Base-by-base conservation (phyloP, 495 filamentous ascomycete species). In the Penicillium flavigenum region DNA sequence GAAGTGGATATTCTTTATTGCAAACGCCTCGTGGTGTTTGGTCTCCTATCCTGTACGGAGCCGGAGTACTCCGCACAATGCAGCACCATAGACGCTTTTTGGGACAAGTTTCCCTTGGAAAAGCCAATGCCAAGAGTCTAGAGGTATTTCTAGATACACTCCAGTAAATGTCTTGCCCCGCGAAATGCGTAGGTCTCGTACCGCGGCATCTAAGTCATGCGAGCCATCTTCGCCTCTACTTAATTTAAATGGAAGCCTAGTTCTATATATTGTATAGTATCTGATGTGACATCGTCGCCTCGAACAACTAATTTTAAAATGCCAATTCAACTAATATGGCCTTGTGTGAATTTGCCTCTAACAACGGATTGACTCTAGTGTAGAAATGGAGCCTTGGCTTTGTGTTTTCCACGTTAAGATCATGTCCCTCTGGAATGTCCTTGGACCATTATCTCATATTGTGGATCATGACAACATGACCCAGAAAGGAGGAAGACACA, bases 311-410 rank as follows among this genome's bases (percentile, higher is more conserved):
- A 19, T 36, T 46, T 19, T 14, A 20, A 46, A 36, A 26, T 12
- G 14, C 17, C 1, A 46, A 26, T 34, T 41, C 49, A 16, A 36
- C 49, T 42, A 42, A 11, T 10, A 54, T 47, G 19, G 43, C 4
- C 16, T 34, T 11, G 16, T 16, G 51, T 26, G n/a, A 17, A 10
- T 39, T 55, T 38, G 53, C 20, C 43, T 12, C 53, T 29, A 47
- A 47, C 17, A 47, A 12, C 34, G 14, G n/a, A 19, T 47, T 47
- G 9, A 53, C 38, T 29, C 32, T 47, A 47, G 53, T 38, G 53
- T 47, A 41, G 27, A 14, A 14, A 19, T 19, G 2, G 11, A 53
- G 51, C 11, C 44, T 55, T 29, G 34, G 44, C 22, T 45, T n/a
- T 26, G 19, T 14, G 12, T 11, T 26, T 26, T 34, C 41, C 20